Base-by-base conservation (phyloP, 345 rosid genomes). In the Citrus medica region DNA sequence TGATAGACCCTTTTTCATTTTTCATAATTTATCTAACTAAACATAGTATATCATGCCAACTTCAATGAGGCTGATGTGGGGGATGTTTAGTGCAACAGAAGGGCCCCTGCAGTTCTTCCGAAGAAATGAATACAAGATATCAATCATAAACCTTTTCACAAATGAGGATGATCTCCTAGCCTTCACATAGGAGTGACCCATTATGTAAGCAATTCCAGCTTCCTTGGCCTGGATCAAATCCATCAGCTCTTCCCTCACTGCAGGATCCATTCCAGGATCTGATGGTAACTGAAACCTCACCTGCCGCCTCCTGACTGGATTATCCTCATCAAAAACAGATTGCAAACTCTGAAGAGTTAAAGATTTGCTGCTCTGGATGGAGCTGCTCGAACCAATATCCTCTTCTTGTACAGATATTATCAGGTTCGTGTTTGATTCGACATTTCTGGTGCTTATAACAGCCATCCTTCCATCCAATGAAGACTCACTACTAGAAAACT, bases 31-130 rank as follows among this genome's bases (percentile, higher is more conserved):
- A 8, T 48, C 25, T 14, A 55, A 55, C 85, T 89, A 94, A 40
- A 94, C 98, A 85, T 93, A 86, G 84, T 95, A 95, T 74, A 93
- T 92, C 97, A 95, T 92, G 70, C 98, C 98, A 55, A 95, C 98
- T 91, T 95, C 98, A 60, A 93, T 90, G 21, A 95, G 97, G 84
- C 93, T 93, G 81, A 92, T 93, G 83, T 90, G 98, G 68, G 98
- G 98, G 78, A 94, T 93, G 83, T 90, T 92, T 62, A 94, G 89
- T 27, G 98, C 97, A 51, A 93, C 98, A 7, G 98, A 85, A 67
- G 98, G 95, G 7, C 97, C 98, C 82, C 98, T 88, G 88, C 98
- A 95, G 82, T 95, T 95, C 89, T 93, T 95, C 77, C 98, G 81
- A 63, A 95, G 92, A 85, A 95, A 95, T 19, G 98, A 95, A 84